These are phyloP conservation scores for Penium margaritaceum DNA, from an alignment of 139 green algal species.

Conservation along the genomic window DNA sequence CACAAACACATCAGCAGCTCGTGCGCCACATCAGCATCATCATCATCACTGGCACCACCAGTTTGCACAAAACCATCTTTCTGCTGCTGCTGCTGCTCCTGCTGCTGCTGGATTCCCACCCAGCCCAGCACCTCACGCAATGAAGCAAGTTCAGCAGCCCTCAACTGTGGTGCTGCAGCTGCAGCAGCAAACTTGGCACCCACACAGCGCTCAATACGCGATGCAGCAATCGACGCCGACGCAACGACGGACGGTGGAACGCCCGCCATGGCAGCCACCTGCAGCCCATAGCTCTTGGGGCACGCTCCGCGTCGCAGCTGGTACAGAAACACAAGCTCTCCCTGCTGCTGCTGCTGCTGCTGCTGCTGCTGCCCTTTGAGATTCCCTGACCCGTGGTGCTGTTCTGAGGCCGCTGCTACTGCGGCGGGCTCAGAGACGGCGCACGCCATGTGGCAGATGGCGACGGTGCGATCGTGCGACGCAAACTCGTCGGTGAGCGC, in stretches of 20 bases:
- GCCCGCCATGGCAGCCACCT: conserved; percentile 88
- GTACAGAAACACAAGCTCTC: conserved; percentile 89
- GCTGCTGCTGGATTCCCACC: too few relatives aligned
- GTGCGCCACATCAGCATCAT: too few relatives aligned
- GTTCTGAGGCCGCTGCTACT: background rate
- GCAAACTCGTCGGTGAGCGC: conserved; percentile 53
- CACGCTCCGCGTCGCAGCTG: conserved; percentile 64
- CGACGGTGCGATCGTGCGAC: background rate
- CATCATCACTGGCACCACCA: too few relatives aligned
- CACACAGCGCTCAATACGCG: conserved; percentile 14
- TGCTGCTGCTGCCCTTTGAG: conserved; percentile 7
- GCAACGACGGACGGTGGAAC: conserved; percentile 13
- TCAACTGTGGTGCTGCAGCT: too few relatives aligned
- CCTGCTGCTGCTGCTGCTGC: conserved; percentile 6
- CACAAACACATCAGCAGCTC: too few relatives aligned
- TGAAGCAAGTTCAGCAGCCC: too few relatives aligned
- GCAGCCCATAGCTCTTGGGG: conserved; percentile 87
- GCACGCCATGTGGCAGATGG: conserved; percentile 34
- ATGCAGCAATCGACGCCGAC: background rate
- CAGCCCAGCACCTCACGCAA: too few relatives aligned
- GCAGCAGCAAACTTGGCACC: conserved; percentile 26
- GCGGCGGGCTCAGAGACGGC: background rate
- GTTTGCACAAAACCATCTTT: too few relatives aligned
- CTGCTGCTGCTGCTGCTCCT: too few relatives aligned
- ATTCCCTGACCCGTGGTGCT: background rate